A percentile compares a stretch with the other conserved stretches of the same genome.
Conservation (phyloP, 108 stramenopile genomes). For the Bacterosira constricta region DNA sequence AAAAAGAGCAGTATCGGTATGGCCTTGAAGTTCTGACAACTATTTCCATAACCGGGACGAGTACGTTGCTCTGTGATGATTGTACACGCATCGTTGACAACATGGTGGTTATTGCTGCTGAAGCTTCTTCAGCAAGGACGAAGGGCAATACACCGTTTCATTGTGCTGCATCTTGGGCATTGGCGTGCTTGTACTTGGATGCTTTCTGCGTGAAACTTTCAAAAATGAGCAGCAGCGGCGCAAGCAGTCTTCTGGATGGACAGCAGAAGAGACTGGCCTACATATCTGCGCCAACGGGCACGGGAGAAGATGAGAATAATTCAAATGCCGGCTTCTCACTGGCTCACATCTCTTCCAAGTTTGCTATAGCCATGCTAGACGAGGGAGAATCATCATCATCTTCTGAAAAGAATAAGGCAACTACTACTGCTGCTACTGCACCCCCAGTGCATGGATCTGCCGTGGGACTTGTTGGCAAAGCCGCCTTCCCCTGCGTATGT, state of each 20-base stretch:
- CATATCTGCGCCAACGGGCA: neutral
- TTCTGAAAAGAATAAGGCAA: neutral
- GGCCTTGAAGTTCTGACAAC: constrained; percentile 35
- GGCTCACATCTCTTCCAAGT: constrained; percentile 41
- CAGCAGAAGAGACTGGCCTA: constrained; percentile 9
- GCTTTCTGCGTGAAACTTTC: constrained; percentile 39
- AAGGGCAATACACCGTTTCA: constrained; percentile 37
- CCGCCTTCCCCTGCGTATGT: constrained; percentile 85
- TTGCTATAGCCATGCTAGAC: constrained; percentile 44
- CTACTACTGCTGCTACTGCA: neutral
- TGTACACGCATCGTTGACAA: constrained; percentile 33
- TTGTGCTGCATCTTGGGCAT: constrained; percentile 47
- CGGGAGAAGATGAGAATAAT: neutral
- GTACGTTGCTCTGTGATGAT: constrained; percentile 37
- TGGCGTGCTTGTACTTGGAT: constrained; percentile 42
- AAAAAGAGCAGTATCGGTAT: constrained; percentile 34
- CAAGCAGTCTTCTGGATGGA: too few relatives aligned
- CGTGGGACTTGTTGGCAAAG: constrained; percentile 63
- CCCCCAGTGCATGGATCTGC: constrained; percentile 55
- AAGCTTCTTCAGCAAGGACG: too few relatives aligned
- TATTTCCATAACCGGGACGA: constrained; percentile 19
- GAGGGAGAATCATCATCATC: constrained; percentile 29
- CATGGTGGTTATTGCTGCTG: constrained; percentile 27
- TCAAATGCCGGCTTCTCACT: constrained; percentile 12
- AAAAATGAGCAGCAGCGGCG: too few relatives aligned